Evolutionary conservation across 805 yeast species (phyloP), one percentile per base, ranked within the genome.

Genomic region (Priceomyces castillae): DNA sequence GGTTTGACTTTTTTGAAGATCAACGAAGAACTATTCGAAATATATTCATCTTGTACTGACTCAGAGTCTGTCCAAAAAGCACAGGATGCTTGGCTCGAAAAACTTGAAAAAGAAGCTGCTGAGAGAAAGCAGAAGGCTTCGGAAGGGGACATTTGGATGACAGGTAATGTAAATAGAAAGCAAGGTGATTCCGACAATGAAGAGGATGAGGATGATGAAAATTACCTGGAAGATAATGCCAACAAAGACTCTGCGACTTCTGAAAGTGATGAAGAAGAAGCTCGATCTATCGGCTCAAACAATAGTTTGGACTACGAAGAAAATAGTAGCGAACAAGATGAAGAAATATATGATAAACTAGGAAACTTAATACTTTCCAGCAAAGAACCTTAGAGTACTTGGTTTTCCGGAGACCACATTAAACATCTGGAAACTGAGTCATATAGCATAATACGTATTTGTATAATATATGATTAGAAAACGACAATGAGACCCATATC

Each of bases 1-100:
- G 99, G 99, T 2, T 77, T 79, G n/a, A 82, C 86, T 0, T 94
- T 94, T 54, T 64, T 94, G 53, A 82, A 84, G 41, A 80, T 94
- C 43, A 94, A 94, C 60, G 77, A 78, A 49, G 97, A 89, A 48
- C 67, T 94, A 9, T 54, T 94, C 12, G 84, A 80, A 39, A 61
- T 84, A 5, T 94, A 94, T 55, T 84, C 83, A 41, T 59, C 76
- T 33, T 92, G 98, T 64, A 81, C 92, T 0, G 96, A 92, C 55
- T 75, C 86, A 1, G 89, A 76, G 1, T 82, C 90, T 4, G 81
- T 94, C 0, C 69, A 74, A 39, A 64, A 57, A 33, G 96, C 90
- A 0, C 92, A 94, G 64, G 80, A 80, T 10, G 78, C 67, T 22
- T 92, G 94, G 85, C 62, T 94, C 53, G 81, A 71, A 17, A 73